Base-by-base conservation (phyloP, 768 basidiomycete genomes). In the Tulasnella sp. region DNA sequence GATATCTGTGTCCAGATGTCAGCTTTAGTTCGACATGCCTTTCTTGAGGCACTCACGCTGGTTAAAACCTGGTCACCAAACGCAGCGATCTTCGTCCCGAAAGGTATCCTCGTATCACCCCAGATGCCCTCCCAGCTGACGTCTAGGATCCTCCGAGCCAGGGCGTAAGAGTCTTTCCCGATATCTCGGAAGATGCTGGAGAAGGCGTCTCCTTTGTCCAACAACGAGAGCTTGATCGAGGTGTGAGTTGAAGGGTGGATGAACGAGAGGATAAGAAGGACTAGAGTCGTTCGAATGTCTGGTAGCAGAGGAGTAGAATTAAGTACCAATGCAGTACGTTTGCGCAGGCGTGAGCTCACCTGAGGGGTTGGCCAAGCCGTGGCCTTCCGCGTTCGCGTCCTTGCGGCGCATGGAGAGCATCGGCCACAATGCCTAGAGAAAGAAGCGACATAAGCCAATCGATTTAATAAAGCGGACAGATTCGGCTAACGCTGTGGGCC, bases 231-330 rank as follows among this genome's bases (percentile, higher is more conserved):
- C 83, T 94, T 96, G 80, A 90, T 84, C 51, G 87, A 85, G 15
- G 88, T 83, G 0, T 87, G 80, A 3, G 86, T 86, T 35, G 87
- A 84, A 46, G 82, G 82, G 67, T 89, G 87, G 61, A 95, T 84
- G 82, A 95, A 92, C 0, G 92, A 92, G 18, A 94, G 86, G 18
- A 95, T 85, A 80, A 96, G 90, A 1, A 91, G 84, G 51, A 94
- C 83, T 72, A 91, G 93, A 5, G 92, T 86, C 0, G 93, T 93
- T 48, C 94, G 88, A 69, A 96, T 95, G 83, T 96, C 95, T 92
- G 81, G 61, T 40, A 76, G 69, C 7, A 71, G 39, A 37, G 51
- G 81, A 77, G 77, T 78, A 29, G 1, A 10, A 73, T 18, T 78
- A 74, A 57, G 26, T 57, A n/a, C 35, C 20, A 13, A 42, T 18